Base-by-base conservation (phyloP, 2,329 filamentous ascomycete species). In the Ceratocystiopsis sp. region DNA sequence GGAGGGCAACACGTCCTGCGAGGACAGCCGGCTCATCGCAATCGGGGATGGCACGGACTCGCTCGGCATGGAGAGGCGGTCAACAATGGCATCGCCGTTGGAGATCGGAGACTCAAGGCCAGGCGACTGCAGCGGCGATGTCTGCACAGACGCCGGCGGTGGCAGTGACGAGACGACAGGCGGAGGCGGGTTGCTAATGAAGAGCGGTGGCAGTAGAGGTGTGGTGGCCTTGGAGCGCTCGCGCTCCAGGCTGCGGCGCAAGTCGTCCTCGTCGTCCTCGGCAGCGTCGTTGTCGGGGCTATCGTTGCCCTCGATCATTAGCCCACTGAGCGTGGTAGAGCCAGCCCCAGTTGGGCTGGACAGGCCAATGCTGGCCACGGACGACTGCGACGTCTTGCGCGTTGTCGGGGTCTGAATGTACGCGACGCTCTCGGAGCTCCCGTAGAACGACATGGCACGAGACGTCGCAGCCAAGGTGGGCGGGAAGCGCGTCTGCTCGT, bases 91-190 rank as follows among this genome's bases (percentile, higher is more conserved):
- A 15, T 35, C 14, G 13, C n/a, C 34, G 9, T 13, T 12, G 13
- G n/a, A 15, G 13, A 40, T 19, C 9, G 48, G 62, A n/a, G 78
- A 75, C 11, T 79, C 83, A 16, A 91, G 72, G 0, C 77, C 80
- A 0, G 86, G 86, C 0, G 85, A 93, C 59, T 93, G 84, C 21
- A 93, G 65, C n/a, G 87, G 85, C 9, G 85, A 93, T 46, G 83
- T 72, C 32, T 80, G 66, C 1, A 54, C 53, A 35, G 62, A 58
- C 13, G 59, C 40, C 11, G 48, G 18, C 0, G 39, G 36, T 1
- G 69, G 62, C 18, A 68, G 61, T 12, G 35, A 35, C 9, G 29
- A 17, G 38, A 29, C 25, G 25, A 29, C 25, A 8, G 25, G 25
- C 10, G 25, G 25, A 7, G 25, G 25, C 25, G 25, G 25, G 25